Conservation (phyloP, 2,329 filamentous ascomycete genomes). For the Fusarium sacchari region DNA sequence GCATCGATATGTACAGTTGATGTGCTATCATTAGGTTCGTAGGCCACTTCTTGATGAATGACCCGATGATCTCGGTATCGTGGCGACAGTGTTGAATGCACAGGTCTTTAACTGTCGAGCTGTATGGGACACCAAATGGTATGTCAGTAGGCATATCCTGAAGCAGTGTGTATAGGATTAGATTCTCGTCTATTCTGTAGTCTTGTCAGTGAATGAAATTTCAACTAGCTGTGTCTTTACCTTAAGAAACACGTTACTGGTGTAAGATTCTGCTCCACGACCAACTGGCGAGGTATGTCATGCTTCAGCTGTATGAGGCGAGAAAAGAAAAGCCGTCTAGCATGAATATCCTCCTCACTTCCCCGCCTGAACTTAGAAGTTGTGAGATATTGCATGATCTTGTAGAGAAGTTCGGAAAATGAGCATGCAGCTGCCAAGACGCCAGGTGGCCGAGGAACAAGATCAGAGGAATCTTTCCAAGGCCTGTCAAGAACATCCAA, state of each 20-base stretch:
- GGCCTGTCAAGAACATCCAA: not conserved
- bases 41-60: not conserved
- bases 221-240: rapidly evolving
- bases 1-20: not conserved
- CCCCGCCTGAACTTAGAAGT: not conserved
- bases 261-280: not conserved
- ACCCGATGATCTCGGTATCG: not conserved
- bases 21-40: not conserved
- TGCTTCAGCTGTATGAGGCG: not conserved
- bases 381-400: not conserved
- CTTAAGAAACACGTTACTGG: not conserved
- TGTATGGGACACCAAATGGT: not conserved
- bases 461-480: not conserved
- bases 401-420: not conserved
- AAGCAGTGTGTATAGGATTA: not conserved
- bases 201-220: not conserved
- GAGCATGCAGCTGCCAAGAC: not conserved
- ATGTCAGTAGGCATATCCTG: not conserved
- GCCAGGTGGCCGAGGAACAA: not conserved
- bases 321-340: not conserved
- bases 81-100: not conserved
- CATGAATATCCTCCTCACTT: not conserved
- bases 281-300: not conserved
- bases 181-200: not conserved
- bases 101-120: not conserved